These are phyloP conservation scores for Aspergillus udagawae DNA, from an alignment of 2,329 filamentous ascomycete genomes.

Conservation along the genomic window DNA sequence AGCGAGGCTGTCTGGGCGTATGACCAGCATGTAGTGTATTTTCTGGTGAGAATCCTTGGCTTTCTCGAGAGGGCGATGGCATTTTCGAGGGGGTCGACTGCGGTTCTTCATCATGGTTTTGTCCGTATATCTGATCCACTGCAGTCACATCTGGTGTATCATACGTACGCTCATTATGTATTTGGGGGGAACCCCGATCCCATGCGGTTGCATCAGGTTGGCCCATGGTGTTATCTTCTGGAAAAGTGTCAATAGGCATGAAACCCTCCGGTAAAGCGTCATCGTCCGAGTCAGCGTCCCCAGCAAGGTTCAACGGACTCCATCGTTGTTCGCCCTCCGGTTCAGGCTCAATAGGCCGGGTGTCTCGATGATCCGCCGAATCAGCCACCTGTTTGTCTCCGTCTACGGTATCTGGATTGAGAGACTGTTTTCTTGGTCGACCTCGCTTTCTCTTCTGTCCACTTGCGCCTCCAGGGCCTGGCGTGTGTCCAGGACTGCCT, in stretches of 20 bases:
- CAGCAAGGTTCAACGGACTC: constrained; percentile 27
- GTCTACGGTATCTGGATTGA: constrained; percentile 15
- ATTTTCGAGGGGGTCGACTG: constrained; percentile 33
- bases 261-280: constrained; percentile 16
- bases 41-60: constrained; percentile 25
- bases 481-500: constrained; percentile 30
- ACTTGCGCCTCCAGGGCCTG: constrained; percentile 25
- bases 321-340: constrained; percentile 12
- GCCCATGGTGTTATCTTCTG: constrained; percentile 10
- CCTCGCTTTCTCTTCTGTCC: constrained; percentile 34
- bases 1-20: constrained; percentile 29
- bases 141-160: constrained; percentile 28
- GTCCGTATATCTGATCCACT: constrained; percentile 25
- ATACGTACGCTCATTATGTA: constrained; percentile 22
- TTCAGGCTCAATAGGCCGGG: neutral
- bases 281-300: constrained; percentile 23
- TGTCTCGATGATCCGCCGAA: neutral
- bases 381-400: constrained; percentile 16
- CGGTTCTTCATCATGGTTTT: constrained; percentile 23
- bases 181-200: constrained; percentile 13
- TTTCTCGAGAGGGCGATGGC: constrained; percentile 27
- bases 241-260: constrained; percentile 15
- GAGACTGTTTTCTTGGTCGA: constrained; percentile 35
- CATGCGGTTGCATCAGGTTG: constrained; percentile 5
- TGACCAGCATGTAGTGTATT: constrained; percentile 32